Evolutionary conservation across 805 yeast species (phyloP).

Genomic region (Zygoascus bituminiphila): DNA sequence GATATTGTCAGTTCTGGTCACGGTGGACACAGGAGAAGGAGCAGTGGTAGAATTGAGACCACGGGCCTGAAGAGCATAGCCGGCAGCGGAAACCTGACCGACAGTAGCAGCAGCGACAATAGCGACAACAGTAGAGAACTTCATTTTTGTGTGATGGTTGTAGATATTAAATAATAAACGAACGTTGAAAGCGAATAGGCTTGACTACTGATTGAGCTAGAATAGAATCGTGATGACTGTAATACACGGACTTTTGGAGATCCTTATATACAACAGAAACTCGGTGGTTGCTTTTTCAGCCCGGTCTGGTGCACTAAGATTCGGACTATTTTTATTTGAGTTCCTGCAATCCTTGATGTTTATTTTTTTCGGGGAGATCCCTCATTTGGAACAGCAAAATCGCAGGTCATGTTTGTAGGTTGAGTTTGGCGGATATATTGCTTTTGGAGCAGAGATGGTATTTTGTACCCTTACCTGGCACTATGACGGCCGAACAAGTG

Average conservation of each 20-base stretch:
- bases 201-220: not conserved
- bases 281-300: not conserved
- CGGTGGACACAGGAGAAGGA: not conserved
- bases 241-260: too few relatives aligned
- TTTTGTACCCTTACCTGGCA: not conserved
- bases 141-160: conserved; percentile 1
- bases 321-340: not conserved
- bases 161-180: not conserved
- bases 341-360: not conserved
- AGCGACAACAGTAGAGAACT: conserved; percentile 1
- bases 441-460: too few relatives aligned
- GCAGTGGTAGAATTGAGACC: not conserved
- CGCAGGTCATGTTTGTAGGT: not conserved
- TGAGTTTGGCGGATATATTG: not conserved
- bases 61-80: not conserved
- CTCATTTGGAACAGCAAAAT: not conserved
- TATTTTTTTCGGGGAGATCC: not conserved
- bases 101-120: not conserved
- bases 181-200: not conserved
- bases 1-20: not conserved
- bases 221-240: too few relatives aligned
- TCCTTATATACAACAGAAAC: not conserved
- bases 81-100: not conserved
- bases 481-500: not conserved
- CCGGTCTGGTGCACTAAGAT: not conserved